These are phyloP conservation scores for Gentiana dahurica DNA, from an alignment of 257 asterid species.

Conservation along the genomic window DNA sequence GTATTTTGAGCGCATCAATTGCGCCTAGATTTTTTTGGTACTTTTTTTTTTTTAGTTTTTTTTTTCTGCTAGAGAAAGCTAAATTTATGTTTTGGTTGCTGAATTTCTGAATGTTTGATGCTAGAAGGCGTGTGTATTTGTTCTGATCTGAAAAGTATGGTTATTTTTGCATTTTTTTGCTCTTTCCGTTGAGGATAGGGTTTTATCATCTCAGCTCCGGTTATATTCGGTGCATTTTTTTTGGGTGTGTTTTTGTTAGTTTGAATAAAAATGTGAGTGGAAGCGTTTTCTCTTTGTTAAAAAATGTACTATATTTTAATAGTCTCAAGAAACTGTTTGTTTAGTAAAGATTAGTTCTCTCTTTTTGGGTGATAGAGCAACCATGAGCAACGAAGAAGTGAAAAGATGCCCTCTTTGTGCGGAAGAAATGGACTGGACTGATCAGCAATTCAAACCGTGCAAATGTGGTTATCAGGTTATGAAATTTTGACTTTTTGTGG, in stretches of 20 bases:
- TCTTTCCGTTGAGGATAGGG: not conserved
- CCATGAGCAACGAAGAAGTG: conserved; percentile 85
- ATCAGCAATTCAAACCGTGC: conserved; percentile 92
- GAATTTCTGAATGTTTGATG: no score
- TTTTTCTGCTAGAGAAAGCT: no score
- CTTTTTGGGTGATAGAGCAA: conserved; percentile 30
- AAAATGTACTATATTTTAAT: not conserved
- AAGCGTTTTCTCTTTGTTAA: no score
- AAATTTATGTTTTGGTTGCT: no score
- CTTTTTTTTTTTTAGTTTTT: conserved; percentile 1
- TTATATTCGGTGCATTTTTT: no score
- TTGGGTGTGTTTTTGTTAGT: no score
- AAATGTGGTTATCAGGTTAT: conserved; percentile 88
- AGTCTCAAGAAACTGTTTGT: not conserved
- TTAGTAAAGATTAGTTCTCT: not conserved
- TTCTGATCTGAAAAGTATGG: no score
- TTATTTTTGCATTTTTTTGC: not conserved
- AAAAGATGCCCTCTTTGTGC: conserved; percentile 96
- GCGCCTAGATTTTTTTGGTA: not conserved
- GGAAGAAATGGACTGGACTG: conserved; percentile 99
- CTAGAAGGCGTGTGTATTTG: no score
- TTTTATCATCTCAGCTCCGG: not conserved
- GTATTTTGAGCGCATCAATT: not conserved
- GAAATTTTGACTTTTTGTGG: not conserved
- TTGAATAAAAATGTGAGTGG: no score